Evolutionary conservation across 2,329 filamentous ascomycete genomes (phyloP), one percentile per base, ranked within the genome.

Genomic region (Neoarthrinium moseri): DNA sequence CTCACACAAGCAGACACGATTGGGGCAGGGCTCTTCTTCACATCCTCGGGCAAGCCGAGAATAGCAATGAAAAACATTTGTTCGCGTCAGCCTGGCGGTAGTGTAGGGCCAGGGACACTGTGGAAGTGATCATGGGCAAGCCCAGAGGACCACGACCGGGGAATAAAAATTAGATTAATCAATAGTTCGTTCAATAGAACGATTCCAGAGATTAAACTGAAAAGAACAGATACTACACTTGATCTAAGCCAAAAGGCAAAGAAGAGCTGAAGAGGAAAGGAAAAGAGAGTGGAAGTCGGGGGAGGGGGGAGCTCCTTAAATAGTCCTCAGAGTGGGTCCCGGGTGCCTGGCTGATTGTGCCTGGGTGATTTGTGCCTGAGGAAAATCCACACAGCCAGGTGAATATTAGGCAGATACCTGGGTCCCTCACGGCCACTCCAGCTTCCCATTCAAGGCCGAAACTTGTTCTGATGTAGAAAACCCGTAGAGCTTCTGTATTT

Each of bases 81-180:
- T 67, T 83, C 74, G 80, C 80, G 71, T 82, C 78, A 64, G 6
- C 74, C 75, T 69, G 70, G 75, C 74, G 70, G 67, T 74, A 84
- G 80, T 84, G 80, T 77, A 74, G 82, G 77, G 76, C 77, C 71
- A 66, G 73, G 74, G 78, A 83, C 79, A 83, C 80, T 67, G 74
- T 83, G 77, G 65, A 52, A 60, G 56, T 51, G 58, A 63, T 62
- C 72, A 77, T 81, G 71, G 66, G 79, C 80, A 81, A 84, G 81
- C 80, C 72, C 77, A 82, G 79, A 73, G 80, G 72, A 52, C 58
- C 63, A 33, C 57, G 46, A 54, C 62, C 63, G 7, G 70, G 48
- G 46, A 58, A 51, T 73, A 84, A 84, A 84, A 83, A 84, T 80
- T 70, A 72, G 77, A 73, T 73, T 81, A 84, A 84, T 80, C 77